Conservation (phyloP, 2,329 filamentous ascomycete species). For the Reticulascus tulasneorum region DNA sequence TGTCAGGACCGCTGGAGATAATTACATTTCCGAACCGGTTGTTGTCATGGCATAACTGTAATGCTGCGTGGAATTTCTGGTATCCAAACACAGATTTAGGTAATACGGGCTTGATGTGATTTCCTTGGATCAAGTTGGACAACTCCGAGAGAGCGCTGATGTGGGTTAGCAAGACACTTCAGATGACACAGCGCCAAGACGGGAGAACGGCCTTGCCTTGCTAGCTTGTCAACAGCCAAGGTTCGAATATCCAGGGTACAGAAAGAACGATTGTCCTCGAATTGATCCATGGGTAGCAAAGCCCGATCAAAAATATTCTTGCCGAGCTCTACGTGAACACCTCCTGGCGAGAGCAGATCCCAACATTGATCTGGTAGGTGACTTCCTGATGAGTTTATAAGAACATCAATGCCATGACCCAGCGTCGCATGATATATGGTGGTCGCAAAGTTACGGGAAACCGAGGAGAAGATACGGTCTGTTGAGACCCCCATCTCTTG, state of each 20-base stretch:
- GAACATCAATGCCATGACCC: conserved; percentile 20
- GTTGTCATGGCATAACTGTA: too few relatives aligned
- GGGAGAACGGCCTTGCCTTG: too few relatives aligned
- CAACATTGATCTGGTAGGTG: conserved; percentile 12
- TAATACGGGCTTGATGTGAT: too few relatives aligned
- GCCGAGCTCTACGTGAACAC: conserved; percentile 28
- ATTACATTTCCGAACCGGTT: too few relatives aligned
- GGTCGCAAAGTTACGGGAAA: conserved; percentile 19
- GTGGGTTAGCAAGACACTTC: too few relatives aligned
- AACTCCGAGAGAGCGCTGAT: not conserved
- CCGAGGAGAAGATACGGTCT: conserved; percentile 6
- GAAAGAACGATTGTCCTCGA: conserved; percentile 1
- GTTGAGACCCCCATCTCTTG: not conserved
- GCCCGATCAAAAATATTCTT: conserved; percentile 22
- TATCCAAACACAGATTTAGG: too few relatives aligned
- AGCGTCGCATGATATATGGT: conserved; percentile 17
- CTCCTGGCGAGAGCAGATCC: conserved; percentile 7
- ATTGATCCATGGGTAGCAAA: conserved; percentile 16
- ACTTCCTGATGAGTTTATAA: conserved; percentile 28
- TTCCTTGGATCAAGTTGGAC: too few relatives aligned
- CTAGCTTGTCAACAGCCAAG: too few relatives aligned
- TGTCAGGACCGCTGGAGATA: too few relatives aligned
- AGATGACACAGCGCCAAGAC: too few relatives aligned
- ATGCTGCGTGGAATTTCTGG: too few relatives aligned
- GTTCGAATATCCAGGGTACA: not conserved